These are phyloP conservation scores for Hypoxylon sp. DNA, from an alignment of 2,329 filamentous ascomycete genomes.

Conservation along the genomic window DNA sequence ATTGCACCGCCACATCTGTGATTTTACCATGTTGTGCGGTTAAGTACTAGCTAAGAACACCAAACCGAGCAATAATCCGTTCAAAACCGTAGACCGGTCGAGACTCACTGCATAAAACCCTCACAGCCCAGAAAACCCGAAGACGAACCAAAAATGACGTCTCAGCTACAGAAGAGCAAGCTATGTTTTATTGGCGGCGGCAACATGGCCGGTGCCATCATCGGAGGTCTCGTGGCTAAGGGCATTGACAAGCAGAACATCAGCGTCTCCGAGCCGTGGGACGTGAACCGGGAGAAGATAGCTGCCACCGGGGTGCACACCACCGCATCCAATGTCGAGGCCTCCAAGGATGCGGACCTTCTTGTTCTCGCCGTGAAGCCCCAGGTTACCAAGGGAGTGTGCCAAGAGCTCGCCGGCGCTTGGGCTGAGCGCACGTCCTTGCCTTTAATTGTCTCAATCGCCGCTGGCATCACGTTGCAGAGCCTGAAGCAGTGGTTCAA, in stretches of 20 bases:
- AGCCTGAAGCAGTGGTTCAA: conserved; percentile 62
- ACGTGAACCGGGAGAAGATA: conserved; percentile 67
- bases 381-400: conserved; percentile 64
- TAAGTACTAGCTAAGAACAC: no score
- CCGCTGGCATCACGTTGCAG: conserved; percentile 63
- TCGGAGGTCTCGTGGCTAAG: conserved; percentile 63
- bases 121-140: conserved; percentile 10
- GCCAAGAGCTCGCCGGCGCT: conserved; percentile 61
- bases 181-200: conserved; percentile 59
- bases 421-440: conserved; percentile 55
- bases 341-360: conserved; percentile 61
- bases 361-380: conserved; percentile 67
- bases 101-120: conserved; percentile 8
- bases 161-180: conserved; percentile 51
- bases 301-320: conserved; percentile 62
- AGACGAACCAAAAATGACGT: conserved; percentile 44
- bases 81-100: no score
- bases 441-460: conserved; percentile 65
- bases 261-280: conserved; percentile 66
- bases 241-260: conserved; percentile 62
- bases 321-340: conserved; percentile 63
- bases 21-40: no score
- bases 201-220: conserved; percentile 69
- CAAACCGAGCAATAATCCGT: no score
- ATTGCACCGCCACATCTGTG: no score